Conservation (phyloP, 495 filamentous ascomycete genomes). For the Ramalina intermedia region DNA sequence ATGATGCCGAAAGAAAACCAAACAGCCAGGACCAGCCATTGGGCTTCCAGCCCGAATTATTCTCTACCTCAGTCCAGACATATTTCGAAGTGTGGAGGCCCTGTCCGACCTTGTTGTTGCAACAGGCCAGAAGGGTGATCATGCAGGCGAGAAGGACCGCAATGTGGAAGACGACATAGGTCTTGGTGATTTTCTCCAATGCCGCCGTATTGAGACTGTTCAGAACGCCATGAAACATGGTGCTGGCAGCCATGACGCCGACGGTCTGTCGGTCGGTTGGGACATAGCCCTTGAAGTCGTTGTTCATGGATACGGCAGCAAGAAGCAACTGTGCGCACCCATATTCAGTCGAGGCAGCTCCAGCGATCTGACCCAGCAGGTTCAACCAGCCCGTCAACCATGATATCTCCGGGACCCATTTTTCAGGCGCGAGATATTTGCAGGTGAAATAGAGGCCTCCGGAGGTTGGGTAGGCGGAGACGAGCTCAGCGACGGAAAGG, state of each 20-base stretch:
- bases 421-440: conserved; percentile 25
- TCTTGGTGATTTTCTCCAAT: conserved; percentile 50
- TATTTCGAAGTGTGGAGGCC: conserved; percentile 36
- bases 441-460: conserved; percentile 39
- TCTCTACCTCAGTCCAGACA: conserved; percentile 47
- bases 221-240: conserved; percentile 37
- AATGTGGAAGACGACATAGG: conserved; percentile 52
- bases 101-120: conserved; percentile 30
- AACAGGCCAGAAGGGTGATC: conserved; percentile 43
- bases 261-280: conserved; percentile 39
- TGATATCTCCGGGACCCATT: conserved; percentile 25
- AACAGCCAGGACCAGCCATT: conserved; percentile 55
- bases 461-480: conserved; percentile 44
- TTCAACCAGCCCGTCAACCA: conserved; percentile 51
- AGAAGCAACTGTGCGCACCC: conserved; percentile 54
- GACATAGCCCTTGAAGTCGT: conserved; percentile 33
- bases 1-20: conserved; percentile 53
- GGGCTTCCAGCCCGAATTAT: conserved; percentile 46
- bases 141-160: conserved; percentile 41
- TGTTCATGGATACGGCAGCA: conserved; percentile 48
- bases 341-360: conserved; percentile 52
- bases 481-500: conserved; percentile 39
- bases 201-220: conserved; percentile 46
- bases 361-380: conserved; percentile 49
- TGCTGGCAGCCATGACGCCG: conserved; percentile 46